A percentile compares a stretch with the other conserved stretches of the same genome.
These are phyloP conservation scores for Psilocybe cyanescens DNA, from an alignment of 768 basidiomycete genomes.

Conservation along the genomic window DNA sequence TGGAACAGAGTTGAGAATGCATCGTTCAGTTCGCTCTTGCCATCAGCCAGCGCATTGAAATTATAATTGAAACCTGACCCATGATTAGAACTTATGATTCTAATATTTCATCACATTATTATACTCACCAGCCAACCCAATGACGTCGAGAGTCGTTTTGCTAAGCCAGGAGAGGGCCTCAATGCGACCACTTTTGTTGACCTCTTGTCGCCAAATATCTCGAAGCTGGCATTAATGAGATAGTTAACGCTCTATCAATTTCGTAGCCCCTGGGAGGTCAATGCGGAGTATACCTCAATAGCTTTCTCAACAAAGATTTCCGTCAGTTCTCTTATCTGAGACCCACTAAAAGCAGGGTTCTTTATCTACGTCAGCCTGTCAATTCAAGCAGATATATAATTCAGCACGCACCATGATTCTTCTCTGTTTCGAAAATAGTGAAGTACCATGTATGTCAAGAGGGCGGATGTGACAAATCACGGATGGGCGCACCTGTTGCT, in stretches of 20 bases:
- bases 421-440: slow-evolving; percentile 28
- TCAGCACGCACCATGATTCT: slow-evolving; percentile 42
- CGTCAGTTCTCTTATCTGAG: slow-evolving; percentile 61
- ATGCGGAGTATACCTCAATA: slow-evolving; percentile 37
- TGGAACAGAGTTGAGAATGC: slow-evolving; percentile 58
- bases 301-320: slow-evolving; percentile 62
- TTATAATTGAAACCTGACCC: slow-evolving; percentile 36
- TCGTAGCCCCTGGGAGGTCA: neutral
- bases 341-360: slow-evolving; percentile 71
- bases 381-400: neutral
- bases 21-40: slow-evolving; percentile 52
- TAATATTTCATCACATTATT: too few species aligned
- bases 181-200: slow-evolving; percentile 36
- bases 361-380: slow-evolving; percentile 16
- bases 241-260: neutral
- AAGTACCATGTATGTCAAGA: too few species aligned
- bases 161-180: slow-evolving; percentile 71
- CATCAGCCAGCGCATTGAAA: slow-evolving; percentile 33
- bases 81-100: neutral
- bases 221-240: slow-evolving; percentile 40
- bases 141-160: slow-evolving; percentile 74
- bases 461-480: too few species aligned
- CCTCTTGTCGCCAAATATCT: slow-evolving; percentile 46
- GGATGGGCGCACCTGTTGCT: slow-evolving; percentile 39
- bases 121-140: slow-evolving; percentile 65